phyloP scores from a whole-genome alignment of 768 basidiomycete species.

The Phanerochaete carnosa region DNA sequence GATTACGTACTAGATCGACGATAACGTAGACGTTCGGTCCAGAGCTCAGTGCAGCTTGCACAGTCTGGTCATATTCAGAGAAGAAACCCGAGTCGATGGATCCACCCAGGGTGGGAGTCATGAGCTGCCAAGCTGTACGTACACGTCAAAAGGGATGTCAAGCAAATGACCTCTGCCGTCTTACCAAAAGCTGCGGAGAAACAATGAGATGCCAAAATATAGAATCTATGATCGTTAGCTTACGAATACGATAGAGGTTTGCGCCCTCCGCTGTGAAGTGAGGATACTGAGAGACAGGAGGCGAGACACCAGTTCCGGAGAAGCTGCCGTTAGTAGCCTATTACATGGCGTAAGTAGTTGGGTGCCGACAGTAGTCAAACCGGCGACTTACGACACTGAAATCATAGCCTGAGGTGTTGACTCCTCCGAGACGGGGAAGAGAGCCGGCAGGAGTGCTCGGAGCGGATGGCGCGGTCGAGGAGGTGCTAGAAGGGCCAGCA shows the following conservation, averaged over 20 bases:
- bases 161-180: constrained; percentile 6
- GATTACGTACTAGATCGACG: constrained; percentile 40
- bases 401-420: constrained; percentile 48
- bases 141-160: not conserved
- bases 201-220: not conserved
- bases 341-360: not conserved
- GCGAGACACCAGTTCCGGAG: constrained; percentile 32
- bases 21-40: constrained; percentile 43
- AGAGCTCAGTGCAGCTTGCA: constrained; percentile 43
- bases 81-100: constrained; percentile 43
- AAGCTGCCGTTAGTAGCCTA: constrained; percentile 45
- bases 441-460: constrained; percentile 18
- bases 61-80: constrained; percentile 43
- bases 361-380: not conserved
- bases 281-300: constrained; percentile 41
- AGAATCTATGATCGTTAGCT: constrained; percentile 8
- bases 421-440: constrained; percentile 41
- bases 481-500: constrained; percentile 1
- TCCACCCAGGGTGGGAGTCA: constrained; percentile 48
- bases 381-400: constrained; percentile 36
- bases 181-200: constrained; percentile 27
- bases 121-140: constrained; percentile 47
- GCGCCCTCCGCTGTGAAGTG: constrained; percentile 49
- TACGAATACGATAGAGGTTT: constrained; percentile 44
- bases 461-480: constrained; percentile 9